Conservation (phyloP, 2,329 filamentous ascomycete genomes). For the Phoma herbarum region DNA sequence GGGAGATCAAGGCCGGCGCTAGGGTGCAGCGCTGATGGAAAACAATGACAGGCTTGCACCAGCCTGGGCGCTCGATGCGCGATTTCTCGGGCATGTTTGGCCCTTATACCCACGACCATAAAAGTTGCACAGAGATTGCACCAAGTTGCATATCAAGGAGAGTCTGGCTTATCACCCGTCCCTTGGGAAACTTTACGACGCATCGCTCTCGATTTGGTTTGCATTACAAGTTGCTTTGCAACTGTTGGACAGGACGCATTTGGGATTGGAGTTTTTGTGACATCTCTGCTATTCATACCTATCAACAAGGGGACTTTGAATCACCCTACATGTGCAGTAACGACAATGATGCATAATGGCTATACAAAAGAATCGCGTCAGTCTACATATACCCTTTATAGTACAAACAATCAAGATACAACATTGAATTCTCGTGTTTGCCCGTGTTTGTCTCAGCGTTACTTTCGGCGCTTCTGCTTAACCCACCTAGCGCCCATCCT, state of each 20-base stretch:
- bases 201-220: conserved; percentile 18
- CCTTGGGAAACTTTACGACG: conserved; percentile 12
- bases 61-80: conserved; percentile 15
- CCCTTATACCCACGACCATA: conserved; percentile 6
- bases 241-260: conserved; percentile 25
- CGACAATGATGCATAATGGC: conserved; percentile 34
- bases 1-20: conserved; percentile 60
- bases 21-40: conserved; percentile 36
- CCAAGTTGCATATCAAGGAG: conserved; percentile 21
- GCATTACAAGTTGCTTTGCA: conserved; percentile 24
- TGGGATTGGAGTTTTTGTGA: conserved; percentile 25
- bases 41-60: conserved; percentile 7
- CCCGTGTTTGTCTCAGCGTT: neutral
- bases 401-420: conserved; percentile 18
- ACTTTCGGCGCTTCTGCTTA: neutral
- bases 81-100: conserved; percentile 4
- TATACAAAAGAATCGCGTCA: conserved; percentile 25
- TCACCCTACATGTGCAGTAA: conserved; percentile 25
- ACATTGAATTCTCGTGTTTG: conserved; percentile 6
- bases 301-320: conserved; percentile 19
- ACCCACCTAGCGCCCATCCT: conserved; percentile 1
- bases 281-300: conserved; percentile 13
- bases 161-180: conserved; percentile 7
- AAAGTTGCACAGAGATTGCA: conserved; percentile 5
- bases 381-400: conserved; percentile 20